These are phyloP conservation scores for Apiotrichum mycotoxinovorans DNA, from an alignment of 1,284 basidiomycete genomes.

Conservation along the genomic window DNA sequence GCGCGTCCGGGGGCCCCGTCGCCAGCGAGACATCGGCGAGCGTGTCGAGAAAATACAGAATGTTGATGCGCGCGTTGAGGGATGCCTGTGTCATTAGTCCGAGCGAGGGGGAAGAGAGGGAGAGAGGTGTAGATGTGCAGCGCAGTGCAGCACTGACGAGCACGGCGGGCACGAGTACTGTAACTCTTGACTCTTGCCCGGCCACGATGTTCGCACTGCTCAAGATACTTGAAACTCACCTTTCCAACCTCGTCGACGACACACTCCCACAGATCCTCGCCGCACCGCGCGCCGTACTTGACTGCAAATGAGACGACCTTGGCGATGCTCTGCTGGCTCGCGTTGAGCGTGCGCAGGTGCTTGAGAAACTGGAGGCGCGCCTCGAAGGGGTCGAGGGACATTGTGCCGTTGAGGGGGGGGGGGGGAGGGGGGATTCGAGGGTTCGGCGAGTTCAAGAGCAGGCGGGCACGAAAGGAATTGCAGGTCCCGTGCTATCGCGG, in stretches of 20 bases:
- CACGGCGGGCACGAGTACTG: too few species aligned
- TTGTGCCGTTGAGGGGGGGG: conserved; percentile 10
- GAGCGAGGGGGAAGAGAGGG: too few species aligned
- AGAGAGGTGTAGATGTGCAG: too few species aligned
- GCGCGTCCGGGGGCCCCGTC: conserved; percentile 52
- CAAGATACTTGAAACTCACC: too few species aligned
- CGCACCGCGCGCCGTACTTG: conserved; percentile 74
- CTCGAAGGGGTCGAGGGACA: conserved; percentile 81
- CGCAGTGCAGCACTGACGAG: too few species aligned
- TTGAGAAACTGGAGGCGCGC: conserved; percentile 78
- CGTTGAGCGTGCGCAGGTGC: conserved; percentile 68
- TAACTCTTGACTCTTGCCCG: too few species aligned
- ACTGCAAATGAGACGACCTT: conserved; percentile 82
- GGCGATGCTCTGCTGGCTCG: conserved; percentile 86
- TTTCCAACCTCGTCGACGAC: conserved; percentile 84
- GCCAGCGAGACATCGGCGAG: conserved; percentile 70
- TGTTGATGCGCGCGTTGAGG: conserved; percentile 86
- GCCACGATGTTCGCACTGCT: too few species aligned
- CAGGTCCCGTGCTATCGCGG: too few species aligned
- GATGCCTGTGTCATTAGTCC: conserved; percentile 59
- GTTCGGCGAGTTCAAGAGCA: too few species aligned
- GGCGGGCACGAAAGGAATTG: too few species aligned
- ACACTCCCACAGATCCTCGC: conserved; percentile 93
- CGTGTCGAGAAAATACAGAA: conserved; percentile 85
- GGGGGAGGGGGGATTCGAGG: neutral